Conservation (phyloP, 371 early-diverging fungal species). For the Fennellomyces sp. region DNA sequence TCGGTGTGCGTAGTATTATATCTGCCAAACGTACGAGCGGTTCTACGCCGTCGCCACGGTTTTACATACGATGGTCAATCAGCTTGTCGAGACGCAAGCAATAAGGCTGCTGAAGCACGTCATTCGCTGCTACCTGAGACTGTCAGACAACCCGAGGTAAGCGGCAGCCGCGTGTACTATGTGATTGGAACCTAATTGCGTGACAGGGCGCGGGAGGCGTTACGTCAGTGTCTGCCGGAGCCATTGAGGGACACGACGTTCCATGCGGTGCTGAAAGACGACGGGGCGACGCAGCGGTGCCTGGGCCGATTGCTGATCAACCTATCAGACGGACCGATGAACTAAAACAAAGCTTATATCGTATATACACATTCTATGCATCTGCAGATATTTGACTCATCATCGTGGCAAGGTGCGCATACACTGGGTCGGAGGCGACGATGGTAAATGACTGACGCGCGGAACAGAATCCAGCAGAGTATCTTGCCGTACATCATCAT, state of each 20-base stretch:
- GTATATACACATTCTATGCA: background rate
- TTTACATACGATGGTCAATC: slow-evolving; percentile 92
- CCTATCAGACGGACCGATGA: slow-evolving; percentile 51
- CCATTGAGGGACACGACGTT: slow-evolving; percentile 83
- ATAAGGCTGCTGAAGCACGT: slow-evolving; percentile 93
- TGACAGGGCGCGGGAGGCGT: slow-evolving; percentile 79
- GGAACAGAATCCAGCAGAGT: background rate
- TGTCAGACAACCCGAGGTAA: slow-evolving; percentile 90
- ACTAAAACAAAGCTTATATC: background rate
- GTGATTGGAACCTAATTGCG: background rate
- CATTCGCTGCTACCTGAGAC: slow-evolving; percentile 91
- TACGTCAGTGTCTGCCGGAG: slow-evolving; percentile 88
- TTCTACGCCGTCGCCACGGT: slow-evolving; percentile 97
- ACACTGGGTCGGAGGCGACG: too few relatives aligned
- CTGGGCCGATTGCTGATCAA: slow-evolving; percentile 69
- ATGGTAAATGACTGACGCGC: too few relatives aligned
- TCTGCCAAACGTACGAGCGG: slow-evolving; percentile 97
- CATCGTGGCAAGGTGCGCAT: background rate
- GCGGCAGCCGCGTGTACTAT: background rate
- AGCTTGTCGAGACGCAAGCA: slow-evolving; percentile 86
- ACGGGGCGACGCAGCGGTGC: slow-evolving; percentile 78
- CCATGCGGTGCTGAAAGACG: slow-evolving; percentile 78
- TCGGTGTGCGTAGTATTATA: slow-evolving; percentile 63
- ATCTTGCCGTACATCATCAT: background rate
- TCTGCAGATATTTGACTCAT: slow-evolving; percentile 1